These are phyloP conservation scores for Leucocoprinus sp. DNA, from an alignment of 768 basidiomycete species.

Conservation along the genomic window DNA sequence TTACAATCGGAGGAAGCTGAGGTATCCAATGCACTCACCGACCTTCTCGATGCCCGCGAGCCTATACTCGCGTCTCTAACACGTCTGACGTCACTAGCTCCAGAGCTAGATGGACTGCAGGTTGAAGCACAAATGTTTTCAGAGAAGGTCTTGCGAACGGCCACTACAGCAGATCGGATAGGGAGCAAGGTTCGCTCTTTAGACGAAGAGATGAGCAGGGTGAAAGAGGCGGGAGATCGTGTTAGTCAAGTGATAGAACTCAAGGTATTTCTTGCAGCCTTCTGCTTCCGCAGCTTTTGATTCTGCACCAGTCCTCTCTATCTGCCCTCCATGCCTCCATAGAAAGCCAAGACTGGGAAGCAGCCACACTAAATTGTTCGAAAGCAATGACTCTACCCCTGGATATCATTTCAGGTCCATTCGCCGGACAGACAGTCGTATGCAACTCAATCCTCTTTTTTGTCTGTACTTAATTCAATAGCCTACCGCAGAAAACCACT, in stretches of 20 bases:
- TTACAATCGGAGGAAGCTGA: slow-evolving; percentile 73
- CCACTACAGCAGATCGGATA: slow-evolving; percentile 76
- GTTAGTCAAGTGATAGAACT: slow-evolving; percentile 93
- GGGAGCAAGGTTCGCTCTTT: slow-evolving; percentile 84
- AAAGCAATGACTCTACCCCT: slow-evolving; percentile 80
- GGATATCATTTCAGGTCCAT: slow-evolving; percentile 73
- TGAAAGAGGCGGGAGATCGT: slow-evolving; percentile 84
- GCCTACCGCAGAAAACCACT: slow-evolving; percentile 86
- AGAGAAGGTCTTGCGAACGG: slow-evolving; percentile 59
- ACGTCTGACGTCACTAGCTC: slow-evolving; percentile 51
- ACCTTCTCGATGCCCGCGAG: slow-evolving; percentile 59
- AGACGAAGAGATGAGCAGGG: slow-evolving; percentile 89
- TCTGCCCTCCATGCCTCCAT: slow-evolving; percentile 61
- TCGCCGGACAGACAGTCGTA: slow-evolving; percentile 85
- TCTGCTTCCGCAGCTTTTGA: slow-evolving; percentile 4
- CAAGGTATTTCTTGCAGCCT: slow-evolving; percentile 47
- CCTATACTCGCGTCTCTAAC: slow-evolving; percentile 56
- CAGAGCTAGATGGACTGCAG: slow-evolving; percentile 56
- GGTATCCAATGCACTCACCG: slow-evolving; percentile 64
- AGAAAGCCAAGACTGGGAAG: slow-evolving; percentile 87
- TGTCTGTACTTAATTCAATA: slow-evolving; percentile 23
- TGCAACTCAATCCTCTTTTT: slow-evolving; percentile 18
- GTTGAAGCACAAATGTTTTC: slow-evolving; percentile 47
- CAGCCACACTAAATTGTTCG: slow-evolving; percentile 84
- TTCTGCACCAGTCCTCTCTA: slow-evolving; percentile 28